These are phyloP conservation scores for Mallotus nudiflorus DNA, from an alignment of 345 rosid genomes.

Conservation along the genomic window DNA sequence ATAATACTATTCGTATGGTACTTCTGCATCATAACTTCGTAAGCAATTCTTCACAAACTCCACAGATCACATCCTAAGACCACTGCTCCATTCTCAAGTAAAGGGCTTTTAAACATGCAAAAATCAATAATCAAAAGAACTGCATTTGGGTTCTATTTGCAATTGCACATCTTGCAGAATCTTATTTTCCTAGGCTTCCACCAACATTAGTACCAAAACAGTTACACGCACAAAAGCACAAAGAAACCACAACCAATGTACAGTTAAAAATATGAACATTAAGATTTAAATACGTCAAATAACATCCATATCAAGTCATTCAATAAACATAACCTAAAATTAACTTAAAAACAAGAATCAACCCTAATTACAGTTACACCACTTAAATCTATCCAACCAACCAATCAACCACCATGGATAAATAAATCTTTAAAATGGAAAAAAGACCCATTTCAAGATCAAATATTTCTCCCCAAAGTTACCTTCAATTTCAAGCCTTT, in stretches of 20 bases:
- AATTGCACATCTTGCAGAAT: no score
- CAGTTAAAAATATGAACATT: not conserved
- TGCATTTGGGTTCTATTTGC: no score
- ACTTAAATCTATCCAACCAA: slow-evolving; percentile 6
- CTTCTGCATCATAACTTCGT: no score
- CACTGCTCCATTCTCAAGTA: no score
- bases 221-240: not conserved
- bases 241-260: not conserved
- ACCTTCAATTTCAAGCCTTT: slow-evolving; percentile 28
- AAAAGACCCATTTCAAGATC: not conserved
- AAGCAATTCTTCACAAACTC: no score
- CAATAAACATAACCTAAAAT: slow-evolving; percentile 7
- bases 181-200: no score
- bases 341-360: not conserved
- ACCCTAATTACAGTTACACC: not conserved
- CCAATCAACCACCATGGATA: no score
- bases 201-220: no score
- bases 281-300: not conserved
- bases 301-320: not conserved
- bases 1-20: no score
- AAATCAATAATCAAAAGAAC: no score
- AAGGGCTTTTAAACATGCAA: no score
- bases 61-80: no score
- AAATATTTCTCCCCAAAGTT: slow-evolving; percentile 1
- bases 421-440: not conserved